Evolutionary conservation across 331 rosid species (phyloP).

Genomic region (Phaseolus coccineus): DNA sequence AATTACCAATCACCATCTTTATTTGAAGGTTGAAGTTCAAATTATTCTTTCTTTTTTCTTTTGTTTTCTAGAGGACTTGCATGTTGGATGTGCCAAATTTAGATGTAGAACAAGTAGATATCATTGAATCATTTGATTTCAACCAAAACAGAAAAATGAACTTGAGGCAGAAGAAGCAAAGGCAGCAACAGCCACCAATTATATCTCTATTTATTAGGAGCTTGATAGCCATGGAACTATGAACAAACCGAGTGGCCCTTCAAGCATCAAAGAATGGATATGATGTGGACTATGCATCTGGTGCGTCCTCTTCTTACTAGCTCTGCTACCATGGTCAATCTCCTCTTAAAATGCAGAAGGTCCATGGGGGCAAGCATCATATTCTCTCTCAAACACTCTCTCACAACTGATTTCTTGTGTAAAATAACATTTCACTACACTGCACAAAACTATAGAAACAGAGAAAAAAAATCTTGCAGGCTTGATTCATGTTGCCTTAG

Average conservation of each 20-base stretch:
- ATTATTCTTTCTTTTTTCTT: no score
- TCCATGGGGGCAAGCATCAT: conserved; percentile 56
- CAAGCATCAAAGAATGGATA: conserved; percentile 81
- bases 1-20: background rate
- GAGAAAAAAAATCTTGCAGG: conserved; percentile 39
- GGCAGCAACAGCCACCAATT: conserved; percentile 46
- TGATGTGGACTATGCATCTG: conserved; percentile 32
- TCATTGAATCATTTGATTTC: conserved; percentile 39
- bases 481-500: conserved; percentile 34
- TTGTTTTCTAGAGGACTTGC: background rate
- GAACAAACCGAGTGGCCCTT: conserved; percentile 66
- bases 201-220: conserved; percentile 55
- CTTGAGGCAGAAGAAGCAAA: conserved; percentile 45
- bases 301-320: conserved; percentile 51
- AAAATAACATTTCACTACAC: conserved; percentile 55
- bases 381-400: conserved; percentile 35
- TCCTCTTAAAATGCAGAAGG: conserved; percentile 75
- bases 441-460: conserved; percentile 49
- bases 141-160: conserved; percentile 45
- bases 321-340: conserved; percentile 74
- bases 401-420: conserved; percentile 38
- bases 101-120: conserved; percentile 30
- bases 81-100: background rate
- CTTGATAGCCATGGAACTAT: conserved; percentile 68
- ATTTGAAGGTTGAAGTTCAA: conserved; percentile 18